A percentile compares a stretch with the other conserved stretches of the same genome.
phyloP scores from a whole-genome alignment of 2,329 filamentous ascomycete species.

The Penicillium italicum region DNA sequence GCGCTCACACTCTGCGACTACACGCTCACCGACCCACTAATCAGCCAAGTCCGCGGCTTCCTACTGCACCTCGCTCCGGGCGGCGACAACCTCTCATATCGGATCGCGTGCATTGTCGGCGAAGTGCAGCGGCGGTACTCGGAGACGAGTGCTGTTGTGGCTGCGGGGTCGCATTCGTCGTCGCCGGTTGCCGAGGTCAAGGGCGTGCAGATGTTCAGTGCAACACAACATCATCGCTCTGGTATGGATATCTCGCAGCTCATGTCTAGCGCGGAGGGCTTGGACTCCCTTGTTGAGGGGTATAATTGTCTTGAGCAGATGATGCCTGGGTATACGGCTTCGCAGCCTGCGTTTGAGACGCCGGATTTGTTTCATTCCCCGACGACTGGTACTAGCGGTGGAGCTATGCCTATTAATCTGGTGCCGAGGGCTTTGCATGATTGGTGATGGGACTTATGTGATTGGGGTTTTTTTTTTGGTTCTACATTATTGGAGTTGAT shows the following conservation, averaged over 20 bases:
- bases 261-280: slow-evolving; percentile 16
- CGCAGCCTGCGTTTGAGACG: slow-evolving; percentile 15
- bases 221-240: slow-evolving; percentile 5
- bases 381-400: slow-evolving; percentile 14
- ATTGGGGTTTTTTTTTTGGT: too few relatives aligned
- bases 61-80: slow-evolving; percentile 33
- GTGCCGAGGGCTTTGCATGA: slow-evolving; percentile 26
- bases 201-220: slow-evolving; percentile 10
- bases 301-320: slow-evolving; percentile 27
- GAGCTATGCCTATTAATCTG: slow-evolving; percentile 23
- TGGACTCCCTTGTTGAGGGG: slow-evolving; percentile 26
- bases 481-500: background rate
- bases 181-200: slow-evolving; percentile 18
- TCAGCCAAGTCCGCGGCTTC: slow-evolving; percentile 33
- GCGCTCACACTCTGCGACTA: slow-evolving; percentile 37
- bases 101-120: slow-evolving; percentile 31
- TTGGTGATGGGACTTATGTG: too few relatives aligned
- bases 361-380: slow-evolving; percentile 18
- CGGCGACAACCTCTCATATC: slow-evolving; percentile 34
- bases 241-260: slow-evolving; percentile 25
- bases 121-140: slow-evolving; percentile 32
- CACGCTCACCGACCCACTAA: slow-evolving; percentile 31
- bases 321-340: slow-evolving; percentile 21
- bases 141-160: slow-evolving; percentile 14
- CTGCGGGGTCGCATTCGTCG: slow-evolving; percentile 10